Evolutionary conservation across 2,329 filamentous ascomycete genomes (phyloP), one percentile per base, ranked within the genome.

Genomic region (Aspergillus sp.): DNA sequence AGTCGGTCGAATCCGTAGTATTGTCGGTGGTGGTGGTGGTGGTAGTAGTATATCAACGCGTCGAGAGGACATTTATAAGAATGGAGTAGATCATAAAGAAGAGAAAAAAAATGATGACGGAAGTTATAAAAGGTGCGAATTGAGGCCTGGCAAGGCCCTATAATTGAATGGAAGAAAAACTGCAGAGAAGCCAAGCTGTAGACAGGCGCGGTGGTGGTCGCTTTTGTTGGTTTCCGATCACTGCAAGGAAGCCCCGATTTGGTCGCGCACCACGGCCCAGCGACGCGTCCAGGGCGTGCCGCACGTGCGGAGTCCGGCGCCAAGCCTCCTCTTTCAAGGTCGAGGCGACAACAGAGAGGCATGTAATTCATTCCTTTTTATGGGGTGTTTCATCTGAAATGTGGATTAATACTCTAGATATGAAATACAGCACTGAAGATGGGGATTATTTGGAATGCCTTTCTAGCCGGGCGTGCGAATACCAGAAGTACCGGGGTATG

Each of bases 281-380:
- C 51, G 60, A 65, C 63, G 63, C 63, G 63, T 65, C 62, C 19
- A 31, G 41, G 50, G 39, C 53, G 57, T 49, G 52, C 46, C 35
- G 58, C 63, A 64, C 63, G 63, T 65, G 63, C 60, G 62, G 60
- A 63, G 62, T 50, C 57, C 45, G 44, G 19, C 56, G 62, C 63
- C 60, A 62, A 62, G 63, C 31, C 61, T 41, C 11, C 23, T 23
- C 15, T 40, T 51, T 31, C 17, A 19, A 39, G 27, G 21, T 31
- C 19, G 31, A 24, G 27, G n/a, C 43, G 37, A 24, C 35, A 37
- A 57, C 55, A 27, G 23, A 24, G 33, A 50, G 48, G 35, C 46
- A 52, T 52, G 52, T 27, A 23, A 55, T 49, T 55, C 40, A 45
- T 54, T 45, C 24, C 48, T 15, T 52, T 40, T 35, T 9, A 21